phyloP scores from a whole-genome alignment of 768 basidiomycete genomes.

The Calvatia gigantea region DNA sequence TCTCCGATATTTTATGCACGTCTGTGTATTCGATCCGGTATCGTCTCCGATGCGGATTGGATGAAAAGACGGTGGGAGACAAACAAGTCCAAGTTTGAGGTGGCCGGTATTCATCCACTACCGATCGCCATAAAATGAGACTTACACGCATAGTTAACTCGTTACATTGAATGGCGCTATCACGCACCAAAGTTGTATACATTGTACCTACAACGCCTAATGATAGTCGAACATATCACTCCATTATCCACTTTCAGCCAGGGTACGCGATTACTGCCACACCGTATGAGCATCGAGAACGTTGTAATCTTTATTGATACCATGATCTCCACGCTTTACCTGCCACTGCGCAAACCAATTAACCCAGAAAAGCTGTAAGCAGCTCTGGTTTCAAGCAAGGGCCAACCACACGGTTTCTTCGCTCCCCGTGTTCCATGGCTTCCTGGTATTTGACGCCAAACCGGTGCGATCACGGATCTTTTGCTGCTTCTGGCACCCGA shows the following conservation, averaged over 20 bases:
- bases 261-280: too few species aligned
- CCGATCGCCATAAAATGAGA: conserved; percentile 56
- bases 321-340: neutral
- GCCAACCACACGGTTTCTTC: neutral
- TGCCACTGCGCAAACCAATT: neutral
- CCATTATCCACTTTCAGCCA: too few species aligned
- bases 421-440: too few species aligned
- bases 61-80: conserved; percentile 24
- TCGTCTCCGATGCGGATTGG: neutral
- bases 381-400: neutral
- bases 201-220: conserved; percentile 2
- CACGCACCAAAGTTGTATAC: neutral
- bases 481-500: neutral
- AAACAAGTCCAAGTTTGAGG: conserved; percentile 71
- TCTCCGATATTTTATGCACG: neutral
- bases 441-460: neutral
- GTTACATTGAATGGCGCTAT: neutral
- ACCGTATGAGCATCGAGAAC: too few species aligned
- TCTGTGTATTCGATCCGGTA: neutral
- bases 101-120: conserved; percentile 47
- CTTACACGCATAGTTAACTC: neutral
- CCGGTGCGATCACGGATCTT: neutral
- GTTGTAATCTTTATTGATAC: neutral
- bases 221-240: neutral
- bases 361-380: too few species aligned